These are phyloP conservation scores for Boletus reticuloceps DNA, from an alignment of 768 basidiomycete genomes.

Conservation along the genomic window DNA sequence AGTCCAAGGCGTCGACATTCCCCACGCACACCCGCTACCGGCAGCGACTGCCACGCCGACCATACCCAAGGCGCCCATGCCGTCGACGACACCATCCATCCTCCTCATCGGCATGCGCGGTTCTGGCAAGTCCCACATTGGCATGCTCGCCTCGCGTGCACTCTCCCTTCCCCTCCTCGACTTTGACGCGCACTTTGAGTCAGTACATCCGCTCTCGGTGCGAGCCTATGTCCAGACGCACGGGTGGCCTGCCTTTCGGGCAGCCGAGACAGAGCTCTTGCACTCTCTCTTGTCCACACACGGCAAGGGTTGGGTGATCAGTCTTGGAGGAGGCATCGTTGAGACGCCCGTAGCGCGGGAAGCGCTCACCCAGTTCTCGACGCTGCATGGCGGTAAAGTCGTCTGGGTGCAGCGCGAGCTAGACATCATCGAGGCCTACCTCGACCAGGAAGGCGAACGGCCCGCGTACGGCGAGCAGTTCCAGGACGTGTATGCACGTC, in stretches of 20 bases:
- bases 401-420: constrained; percentile 82
- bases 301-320: constrained; percentile 68
- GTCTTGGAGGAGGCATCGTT: constrained; percentile 92
- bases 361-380: constrained; percentile 63
- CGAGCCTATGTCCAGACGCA: constrained; percentile 75
- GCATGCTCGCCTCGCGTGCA: constrained; percentile 67
- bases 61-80: too few relatives aligned
- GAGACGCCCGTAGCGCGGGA: constrained; percentile 78
- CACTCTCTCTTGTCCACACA: constrained; percentile 60
- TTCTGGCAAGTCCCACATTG: constrained; percentile 90
- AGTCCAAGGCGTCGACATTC: constrained; percentile 81
- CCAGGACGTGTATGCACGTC: constrained; percentile 76
- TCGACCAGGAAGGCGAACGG: constrained; percentile 69
- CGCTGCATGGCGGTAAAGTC: constrained; percentile 60
- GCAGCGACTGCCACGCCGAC: constrained; percentile 43
- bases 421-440: constrained; percentile 77
- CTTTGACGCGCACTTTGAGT: constrained; percentile 77
- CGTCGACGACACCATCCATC: constrained; percentile 52
- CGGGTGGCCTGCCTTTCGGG: constrained; percentile 91
- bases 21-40: constrained; percentile 31
- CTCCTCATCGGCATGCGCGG: constrained; percentile 95
- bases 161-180: constrained; percentile 79
- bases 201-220: constrained; percentile 57
- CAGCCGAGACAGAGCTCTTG: constrained; percentile 69
- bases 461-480: constrained; percentile 90